Evolutionary conservation across 441 rosid genomes (phyloP), one percentile per base, ranked within the genome.

Genomic region (Populus hybrid): DNA sequence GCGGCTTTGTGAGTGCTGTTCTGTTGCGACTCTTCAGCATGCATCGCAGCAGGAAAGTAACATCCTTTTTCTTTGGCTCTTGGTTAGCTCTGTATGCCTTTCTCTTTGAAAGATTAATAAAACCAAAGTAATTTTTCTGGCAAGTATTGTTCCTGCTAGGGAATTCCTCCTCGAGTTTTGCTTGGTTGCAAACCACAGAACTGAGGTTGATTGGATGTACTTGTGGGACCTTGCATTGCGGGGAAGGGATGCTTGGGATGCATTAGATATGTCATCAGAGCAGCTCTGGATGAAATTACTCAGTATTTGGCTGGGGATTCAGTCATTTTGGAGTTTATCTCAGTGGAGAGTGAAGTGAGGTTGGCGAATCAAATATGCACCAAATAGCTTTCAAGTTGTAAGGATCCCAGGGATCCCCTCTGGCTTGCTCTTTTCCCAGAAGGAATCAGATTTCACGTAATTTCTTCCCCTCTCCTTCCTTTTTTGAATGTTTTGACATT

Each of bases 191-290:
- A 94, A 94, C 77, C 98, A 94, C 87, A 83, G 92, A 79, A 94
- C 97, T 3, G 98, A 94, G 82, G 98, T 94, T 72, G 98, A 94
- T 73, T 94, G 97, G 98, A 94, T 94, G 98, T 94, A 94, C 84
- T 82, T 94, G 64, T 94, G 97, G 98, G 91, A 92, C 84, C 88
- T 94, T 86, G 97, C 97, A n/a, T 83, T 87, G 85, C 86, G n/a
- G n/a, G 97, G 76, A 94, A 92, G 84, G 94, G 89, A 28, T 71
- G 89, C 68, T 72, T 88, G 7, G 94, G 97, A 45, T 89, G 82
- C 77, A 87, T 94, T 40, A 94, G 83, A 78, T 92, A 92, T 36
- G 85, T 94, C 72, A 93, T 94, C 10, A 94, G 89, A 89, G 92
- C 75, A 92, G 97, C 84, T 86, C 91, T n/a, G n/a, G 84, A 94